Conservation (phyloP, 1,284 basidiomycete species). For the Ganoderma leucocontextum region DNA sequence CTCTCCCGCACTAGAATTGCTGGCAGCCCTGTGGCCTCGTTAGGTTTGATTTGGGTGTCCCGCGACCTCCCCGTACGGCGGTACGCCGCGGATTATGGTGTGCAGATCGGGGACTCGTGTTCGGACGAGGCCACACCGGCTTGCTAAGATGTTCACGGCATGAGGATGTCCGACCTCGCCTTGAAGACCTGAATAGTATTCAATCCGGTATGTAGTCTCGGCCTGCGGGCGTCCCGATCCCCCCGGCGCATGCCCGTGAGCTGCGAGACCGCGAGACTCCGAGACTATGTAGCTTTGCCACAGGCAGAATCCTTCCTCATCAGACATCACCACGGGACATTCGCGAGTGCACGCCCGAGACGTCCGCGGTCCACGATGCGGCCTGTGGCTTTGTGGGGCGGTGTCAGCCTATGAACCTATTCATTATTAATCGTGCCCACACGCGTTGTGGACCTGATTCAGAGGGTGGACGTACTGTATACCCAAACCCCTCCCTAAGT, state of each 20-base stretch:
- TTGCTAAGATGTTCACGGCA: neutral
- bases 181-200: neutral
- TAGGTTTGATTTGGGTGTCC: neutral
- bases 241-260: neutral
- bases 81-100: neutral
- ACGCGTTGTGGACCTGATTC: neutral
- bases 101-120: neutral
- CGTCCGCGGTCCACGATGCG: conserved; percentile 14
- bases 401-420: neutral
- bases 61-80: neutral
- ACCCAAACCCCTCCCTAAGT: neutral
- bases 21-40: neutral
- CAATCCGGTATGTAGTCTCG: neutral
- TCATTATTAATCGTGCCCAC: neutral
- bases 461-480: neutral
- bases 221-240: neutral
- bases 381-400: neutral
- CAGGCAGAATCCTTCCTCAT: neutral
- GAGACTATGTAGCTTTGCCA: neutral
- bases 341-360: conserved; percentile 20
- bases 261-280: neutral
- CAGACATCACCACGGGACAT: neutral
- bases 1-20: neutral
- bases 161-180: neutral
- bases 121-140: neutral